Base-by-base conservation (phyloP, 257 asterid genomes). In the Linaria vulgaris region DNA sequence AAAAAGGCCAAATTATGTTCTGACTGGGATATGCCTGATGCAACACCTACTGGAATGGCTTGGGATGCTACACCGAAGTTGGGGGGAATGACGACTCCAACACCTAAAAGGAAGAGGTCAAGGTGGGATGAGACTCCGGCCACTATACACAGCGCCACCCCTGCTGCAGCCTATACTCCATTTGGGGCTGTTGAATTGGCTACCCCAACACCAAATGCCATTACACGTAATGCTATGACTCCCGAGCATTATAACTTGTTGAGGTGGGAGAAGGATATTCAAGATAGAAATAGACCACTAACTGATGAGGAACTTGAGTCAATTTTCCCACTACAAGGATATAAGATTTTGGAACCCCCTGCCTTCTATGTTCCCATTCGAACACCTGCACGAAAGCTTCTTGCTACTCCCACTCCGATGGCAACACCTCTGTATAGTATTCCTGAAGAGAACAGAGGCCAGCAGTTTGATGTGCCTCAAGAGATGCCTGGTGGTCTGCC, bases 121-220 rank as follows among this genome's bases (percentile, higher is more conserved):
- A 90, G 97, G 77, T 90, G 97, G 97, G 97, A 90, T 63, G 97
- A 90, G 73, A 90, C 97, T 24, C 97, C 97, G 7, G 97, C 97
- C 25, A 80, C 95, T 15, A 85, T 90, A 0, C 97, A 95, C 0
- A 91, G 90, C 53, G 88, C 97, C 53, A 90, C 97, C 9, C 97
- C 97, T 19, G 79, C 91, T 64, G 96, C 85, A 49, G 79, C 95
- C 0, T 82, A 82, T 66, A 90, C 96, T 39, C 96, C 96, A 23
- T 67, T 84, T 56, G 96, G 96, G 20, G 95, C 83, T 20, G 77
- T 65, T 53, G 97, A 90, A 45, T 77, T 87, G 69, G 91, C 95
- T 65, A 90, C 97, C 8, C 97, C 96, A 7, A 90, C 97, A 1
- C 96, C 96, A 9, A 83, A 81, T 72, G 84, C 96, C 17, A 61